Percentiles rank a stretch among this genome's conserved stretches.
These are phyloP conservation scores for Prunus persica DNA, from an alignment of 306 rosid genomes.

Conservation along the genomic window DNA sequence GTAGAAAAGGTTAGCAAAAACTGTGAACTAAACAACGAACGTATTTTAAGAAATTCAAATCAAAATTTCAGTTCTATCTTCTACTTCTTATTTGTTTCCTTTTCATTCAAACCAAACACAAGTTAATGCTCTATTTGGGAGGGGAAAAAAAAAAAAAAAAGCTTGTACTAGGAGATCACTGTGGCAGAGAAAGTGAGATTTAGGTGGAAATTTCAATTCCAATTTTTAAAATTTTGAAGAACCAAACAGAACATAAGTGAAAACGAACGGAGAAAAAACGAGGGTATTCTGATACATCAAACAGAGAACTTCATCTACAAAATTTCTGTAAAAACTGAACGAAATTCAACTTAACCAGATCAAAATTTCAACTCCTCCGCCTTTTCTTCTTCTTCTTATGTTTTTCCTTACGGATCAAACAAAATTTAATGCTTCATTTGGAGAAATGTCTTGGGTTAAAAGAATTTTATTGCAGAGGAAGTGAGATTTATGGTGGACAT, in stretches of 20 bases:
- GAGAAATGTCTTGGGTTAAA: not conserved
- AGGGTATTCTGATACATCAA: not conserved
- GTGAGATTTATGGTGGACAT: not conserved
- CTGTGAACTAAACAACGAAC: not conserved
- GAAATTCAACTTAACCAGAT: not conserved
- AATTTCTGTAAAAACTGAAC: not conserved
- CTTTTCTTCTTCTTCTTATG: not conserved
- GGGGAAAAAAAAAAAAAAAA: too few species aligned
- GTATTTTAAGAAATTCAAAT: not conserved
- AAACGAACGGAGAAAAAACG: not conserved
- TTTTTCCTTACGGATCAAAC: too few species aligned
- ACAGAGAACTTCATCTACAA: not conserved
- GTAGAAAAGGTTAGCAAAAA: too few species aligned
- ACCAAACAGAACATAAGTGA: not conserved
- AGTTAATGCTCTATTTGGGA: not conserved
- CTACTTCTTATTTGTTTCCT: too few species aligned
- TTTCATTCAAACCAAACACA: not conserved
- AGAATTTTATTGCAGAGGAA: not conserved
- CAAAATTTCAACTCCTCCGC: not conserved
- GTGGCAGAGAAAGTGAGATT: too few species aligned
- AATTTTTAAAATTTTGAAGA: not conserved
- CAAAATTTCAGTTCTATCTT: not conserved
- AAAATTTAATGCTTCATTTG: too few species aligned
- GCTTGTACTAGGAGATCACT: too few species aligned
- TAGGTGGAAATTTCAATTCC: too few species aligned